Evolutionary conservation across 1,284 basidiomycete species (phyloP), one percentile per base, ranked within the genome.

Genomic region (Cystobasidium pallidum): DNA sequence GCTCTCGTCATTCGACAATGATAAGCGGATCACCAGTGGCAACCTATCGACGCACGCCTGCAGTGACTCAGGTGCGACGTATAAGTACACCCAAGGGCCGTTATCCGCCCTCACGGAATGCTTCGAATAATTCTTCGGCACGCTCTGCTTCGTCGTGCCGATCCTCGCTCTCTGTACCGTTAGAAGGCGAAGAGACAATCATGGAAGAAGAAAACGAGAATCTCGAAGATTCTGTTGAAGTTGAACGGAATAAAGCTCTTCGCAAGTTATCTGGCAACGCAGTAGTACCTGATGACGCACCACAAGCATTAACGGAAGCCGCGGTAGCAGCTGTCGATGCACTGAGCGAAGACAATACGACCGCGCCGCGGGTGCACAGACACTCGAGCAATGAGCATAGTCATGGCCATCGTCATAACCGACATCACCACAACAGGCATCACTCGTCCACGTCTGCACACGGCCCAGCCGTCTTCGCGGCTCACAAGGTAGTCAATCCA

Each of bases 381-480:
- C 58, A 39, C 21, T 26, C 54, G 1, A 66, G 63, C 10, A 66
- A 68, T 24, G 30, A 63, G 1, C 36, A 43, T 39, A 43, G 63
- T 47, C 64, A 34, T 43, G 28, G 24, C 21, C 55, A 15, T 24
- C 63, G 13, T 30, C 65, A 2, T 54, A 51, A 21, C 55, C 45
- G 24, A 34, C 65, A 75, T 32, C 74, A 75, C 34, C 75, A 72
- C 32, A 72, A 70, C 26, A 55, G 45, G n/a, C 77, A 75, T 24
- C 43, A 34, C n/a, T 64, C 62, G 17, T 45, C 28, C n/a, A 59
- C 66, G 24, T 55, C 17, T 73, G 76, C 8, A 32, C 45, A 51
- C 77, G 76, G 32, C 77, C 74, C 1, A 72, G 73, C 80, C 76
- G 52, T 75, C 66, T 75, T 78, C 70, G 62, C 74, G 1, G 76